Evolutionary conservation across 768 basidiomycete species (phyloP), one percentile per base, ranked within the genome.

Genomic region (Kwoniella sp.): DNA sequence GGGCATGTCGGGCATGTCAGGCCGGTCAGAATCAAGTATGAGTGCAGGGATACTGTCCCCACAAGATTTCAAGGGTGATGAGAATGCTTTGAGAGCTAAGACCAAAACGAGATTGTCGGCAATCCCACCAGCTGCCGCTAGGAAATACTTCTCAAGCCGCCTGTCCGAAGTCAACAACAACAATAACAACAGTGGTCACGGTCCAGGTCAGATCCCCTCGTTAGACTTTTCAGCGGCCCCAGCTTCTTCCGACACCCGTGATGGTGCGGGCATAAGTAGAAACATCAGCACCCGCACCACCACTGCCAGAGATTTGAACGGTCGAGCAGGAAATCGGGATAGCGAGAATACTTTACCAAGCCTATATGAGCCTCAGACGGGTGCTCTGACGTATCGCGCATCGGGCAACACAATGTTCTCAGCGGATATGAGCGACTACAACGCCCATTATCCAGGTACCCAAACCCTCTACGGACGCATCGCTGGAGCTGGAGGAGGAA

Each of bases 351-450:
- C 56, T 25, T 53, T 71, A 24, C 71, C 71, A 26, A 60, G 58
- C 10, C 25, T 72, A 24, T 72, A 72, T 29, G 68, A 69, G 44
- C 71, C 71, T 1, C 40, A 9, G 5, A 66, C 62, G 2, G 66
- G 63, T 8, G 68, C 71, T 9, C 33, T 15, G n/a, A 22, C 46
- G 17, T 63, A 46, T 49, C 48, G 48, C 22, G 48, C 48, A 4
- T 49, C 48, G 48, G 48, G 7, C 40, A 44, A 44, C 17, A 44
- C 40, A 19, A 44, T 44, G 40, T 44, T 44, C 40, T 44, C 40
- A 44, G 40, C 40, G 17, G 40, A 44, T 19, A 44, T 44, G 40
- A 44, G 40, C 40, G 40, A 44, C 40, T 44, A 44, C 17, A 19
- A 19, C 40, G 40, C 40, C 17, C 40, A 44, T 44, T 44, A 44